A percentile compares a stretch with the other conserved stretches of the same genome.
phyloP scores from a whole-genome alignment of 1,284 basidiomycete species.

The Ustilago shanxiensis region DNA sequence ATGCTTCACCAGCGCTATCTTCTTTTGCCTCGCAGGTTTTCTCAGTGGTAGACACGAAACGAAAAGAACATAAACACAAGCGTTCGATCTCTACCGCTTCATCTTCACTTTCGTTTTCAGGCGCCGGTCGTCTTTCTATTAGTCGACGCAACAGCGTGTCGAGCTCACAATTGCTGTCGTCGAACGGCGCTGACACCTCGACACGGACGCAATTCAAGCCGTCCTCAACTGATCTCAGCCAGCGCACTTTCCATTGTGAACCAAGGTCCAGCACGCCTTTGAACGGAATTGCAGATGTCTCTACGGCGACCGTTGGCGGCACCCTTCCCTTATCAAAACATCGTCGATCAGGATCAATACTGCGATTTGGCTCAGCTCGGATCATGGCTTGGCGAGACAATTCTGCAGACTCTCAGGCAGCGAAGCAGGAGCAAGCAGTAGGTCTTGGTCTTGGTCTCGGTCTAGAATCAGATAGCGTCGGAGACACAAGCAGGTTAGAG shows the following conservation, averaged over 20 bases:
- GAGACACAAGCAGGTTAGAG: not conserved
- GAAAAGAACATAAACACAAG: conserved; percentile 11
- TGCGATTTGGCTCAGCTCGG: conserved; percentile 27
- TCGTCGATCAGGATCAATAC: conserved; percentile 33
- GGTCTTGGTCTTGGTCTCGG: conserved; percentile 26
- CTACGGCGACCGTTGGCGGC: not conserved
- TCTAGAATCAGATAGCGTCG: not conserved
- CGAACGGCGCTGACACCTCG: not conserved
- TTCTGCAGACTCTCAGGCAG: not conserved
- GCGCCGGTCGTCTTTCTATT: not conserved
- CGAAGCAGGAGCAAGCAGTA: not conserved
- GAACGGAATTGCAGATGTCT: not conserved
- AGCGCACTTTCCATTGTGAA: not conserved
- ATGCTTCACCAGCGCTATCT: conserved; percentile 1
- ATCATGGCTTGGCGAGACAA: conserved; percentile 29
- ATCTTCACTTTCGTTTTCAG: conserved; percentile 23
- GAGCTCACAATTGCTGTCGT: conserved; percentile 10
- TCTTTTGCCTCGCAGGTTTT: not conserved
- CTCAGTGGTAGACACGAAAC: not conserved
- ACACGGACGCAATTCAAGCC: not conserved
- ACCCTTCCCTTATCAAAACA: conserved; percentile 6
- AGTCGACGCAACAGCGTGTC: conserved; percentile 22
- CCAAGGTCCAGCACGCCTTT: not conserved
- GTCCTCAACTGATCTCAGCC: not conserved
- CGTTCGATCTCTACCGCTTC: conserved; percentile 30